Percentiles rank a stretch among this genome's conserved stretches.
Evolutionary conservation across 495 filamentous ascomycete genomes (phyloP).

Genomic region (Hamigera avellanea): DNA sequence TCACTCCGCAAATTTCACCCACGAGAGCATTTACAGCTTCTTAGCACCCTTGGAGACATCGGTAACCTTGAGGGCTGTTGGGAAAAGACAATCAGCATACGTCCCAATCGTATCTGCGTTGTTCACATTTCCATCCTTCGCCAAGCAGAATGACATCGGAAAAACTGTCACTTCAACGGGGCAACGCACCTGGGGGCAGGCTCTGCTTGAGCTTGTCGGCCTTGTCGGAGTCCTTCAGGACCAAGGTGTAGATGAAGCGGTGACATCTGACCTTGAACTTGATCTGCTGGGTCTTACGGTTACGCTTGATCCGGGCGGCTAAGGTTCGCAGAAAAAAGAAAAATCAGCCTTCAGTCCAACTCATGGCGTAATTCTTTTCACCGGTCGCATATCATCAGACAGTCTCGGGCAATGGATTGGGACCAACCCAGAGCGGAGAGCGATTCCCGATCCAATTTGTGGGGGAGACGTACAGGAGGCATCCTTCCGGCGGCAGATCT

Average conservation of each 20-base stretch:
- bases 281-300: constrained; percentile 71
- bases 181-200: constrained; percentile 77
- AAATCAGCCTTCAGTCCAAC: neutral
- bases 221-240: constrained; percentile 96
- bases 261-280: constrained; percentile 99
- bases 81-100: constrained; percentile 14
- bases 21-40: constrained; percentile 37
- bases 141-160: too few species aligned
- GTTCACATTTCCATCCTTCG: neutral
- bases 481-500: constrained; percentile 98
- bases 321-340: too few species aligned
- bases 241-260: constrained; percentile 88
- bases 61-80: constrained; percentile 57
- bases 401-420: neutral
- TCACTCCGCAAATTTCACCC: constrained; percentile 15
- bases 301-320: constrained; percentile 98
- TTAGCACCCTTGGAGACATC: constrained; percentile 68
- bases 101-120: neutral
- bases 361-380: too few species aligned
- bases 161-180: too few species aligned
- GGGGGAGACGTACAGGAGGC: constrained; percentile 67
- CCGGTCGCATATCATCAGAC: too few species aligned
- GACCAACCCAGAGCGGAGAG: too few species aligned
- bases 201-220: constrained; percentile 99
- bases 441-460: too few species aligned